Percentiles rank a stretch among this genome's conserved stretches.
Evolutionary conservation across 129 eudicot genomes (phyloP).

Genomic region (Arctium lappa): DNA sequence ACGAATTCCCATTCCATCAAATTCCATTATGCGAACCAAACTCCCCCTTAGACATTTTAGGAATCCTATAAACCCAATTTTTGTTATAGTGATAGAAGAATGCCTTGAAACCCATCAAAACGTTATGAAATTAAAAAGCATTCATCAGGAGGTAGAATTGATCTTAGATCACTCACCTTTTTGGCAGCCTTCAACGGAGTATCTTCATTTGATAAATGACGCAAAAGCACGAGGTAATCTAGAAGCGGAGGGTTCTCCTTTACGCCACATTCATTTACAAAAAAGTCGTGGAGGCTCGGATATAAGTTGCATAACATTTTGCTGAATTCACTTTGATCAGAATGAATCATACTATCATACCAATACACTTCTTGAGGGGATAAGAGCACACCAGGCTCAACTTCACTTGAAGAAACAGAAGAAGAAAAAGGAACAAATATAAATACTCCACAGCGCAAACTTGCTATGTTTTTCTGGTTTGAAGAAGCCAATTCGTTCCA

Average conservation of each 20-base stretch:
- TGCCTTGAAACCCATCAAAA: not conserved
- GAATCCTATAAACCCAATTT: not conserved
- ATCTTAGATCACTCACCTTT: slow-evolving; percentile 16
- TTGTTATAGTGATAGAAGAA: not conserved
- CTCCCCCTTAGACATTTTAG: not conserved
- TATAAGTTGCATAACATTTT: slow-evolving; percentile 56
- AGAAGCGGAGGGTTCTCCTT: slow-evolving; percentile 55
- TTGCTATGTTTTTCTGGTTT: slow-evolving; percentile 38
- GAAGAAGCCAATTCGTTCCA: slow-evolving; percentile 61
- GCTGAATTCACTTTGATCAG: slow-evolving; percentile 19
- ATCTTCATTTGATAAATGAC: slow-evolving; percentile 53
- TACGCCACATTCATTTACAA: slow-evolving; percentile 87
- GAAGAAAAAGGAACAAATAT: slow-evolving; percentile 64
- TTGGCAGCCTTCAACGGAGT: slow-evolving; percentile 66
- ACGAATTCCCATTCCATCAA: no score
- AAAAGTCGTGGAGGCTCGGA: slow-evolving; percentile 72
- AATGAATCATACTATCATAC: slow-evolving; percentile 53
- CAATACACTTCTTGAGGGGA: slow-evolving; percentile 77
- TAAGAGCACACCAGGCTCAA: slow-evolving; percentile 61
- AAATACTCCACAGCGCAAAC: slow-evolving; percentile 46
- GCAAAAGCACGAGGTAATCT: slow-evolving; percentile 61
- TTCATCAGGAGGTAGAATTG: not conserved
- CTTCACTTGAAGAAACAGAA: slow-evolving; percentile 34
- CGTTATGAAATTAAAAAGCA: not conserved
- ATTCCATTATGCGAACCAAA: no score